Evolutionary conservation across 2,329 filamentous ascomycete species (phyloP), one percentile per base, ranked within the genome.

Genomic region (Exutisphaerella laricina): DNA sequence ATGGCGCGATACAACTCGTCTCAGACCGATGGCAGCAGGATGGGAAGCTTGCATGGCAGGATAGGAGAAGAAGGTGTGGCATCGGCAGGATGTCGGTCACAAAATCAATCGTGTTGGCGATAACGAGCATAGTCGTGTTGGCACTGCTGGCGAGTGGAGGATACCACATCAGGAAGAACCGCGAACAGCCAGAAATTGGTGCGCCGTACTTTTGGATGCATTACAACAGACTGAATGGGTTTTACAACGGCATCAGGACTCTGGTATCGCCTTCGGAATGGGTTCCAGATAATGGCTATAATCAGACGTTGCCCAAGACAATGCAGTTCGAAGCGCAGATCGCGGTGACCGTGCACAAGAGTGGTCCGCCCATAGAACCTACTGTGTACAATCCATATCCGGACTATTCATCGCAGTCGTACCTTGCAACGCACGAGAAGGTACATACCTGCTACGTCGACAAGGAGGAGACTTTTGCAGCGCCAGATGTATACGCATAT

Each of bases 401-500:
- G 10, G 65, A 69, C 43, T 71, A 62, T 52, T 52, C 58, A 13
- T 67, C 67, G 4, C 54, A 56, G 43, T 62, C 66, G 39, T 73
- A 71, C 57, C 67, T 69, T 32, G 65, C 66, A 46, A 66, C 71
- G 29, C 70, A 78, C 52, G 67, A 74, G 40, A 66, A 70, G 13
- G 75, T 82, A 10, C 68, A 77, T 48, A 68, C 70, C 5, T 87
- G 83, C 65, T 85, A 75, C 53, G 67, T 86, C 22, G 81, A 86
- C 54, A 66, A 69, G 14, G 72, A 75, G 10, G 72, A 78, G 31
- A 77, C 68, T 21, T 61, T 81, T 3, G 56, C 66, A 0, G 72
- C 73, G 0, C 83, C 83, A 1, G 75, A 82, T 49, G 64, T 85
- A 18, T 84, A 78, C 58, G 82, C 79, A 1, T 87, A 85, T 54